These are phyloP conservation scores for Aureobasidium pullulans DNA, from an alignment of 2,329 filamentous ascomycete genomes.

Conservation along the genomic window DNA sequence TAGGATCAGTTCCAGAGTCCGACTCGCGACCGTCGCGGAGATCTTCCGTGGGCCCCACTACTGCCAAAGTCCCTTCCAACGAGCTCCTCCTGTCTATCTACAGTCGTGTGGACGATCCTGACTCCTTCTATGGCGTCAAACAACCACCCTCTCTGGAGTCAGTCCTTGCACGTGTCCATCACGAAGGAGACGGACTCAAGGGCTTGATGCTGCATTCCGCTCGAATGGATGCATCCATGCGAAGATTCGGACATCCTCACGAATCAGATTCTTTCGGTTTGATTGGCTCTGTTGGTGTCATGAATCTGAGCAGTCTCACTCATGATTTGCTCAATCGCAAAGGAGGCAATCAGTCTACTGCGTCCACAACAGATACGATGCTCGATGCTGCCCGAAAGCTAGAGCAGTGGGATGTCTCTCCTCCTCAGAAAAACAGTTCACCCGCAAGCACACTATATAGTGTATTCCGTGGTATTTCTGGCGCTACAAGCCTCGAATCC, in stretches of 20 bases:
- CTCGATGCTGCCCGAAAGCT: conserved; percentile 74
- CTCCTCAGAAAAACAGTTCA: conserved; percentile 46
- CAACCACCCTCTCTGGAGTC: conserved; percentile 69
- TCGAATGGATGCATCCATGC: conserved; percentile 79
- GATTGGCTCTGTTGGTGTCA: conserved; percentile 66
- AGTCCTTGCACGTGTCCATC: conserved; percentile 75
- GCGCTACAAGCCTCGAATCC: conserved; percentile 49
- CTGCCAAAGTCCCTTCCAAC: conserved; percentile 44
- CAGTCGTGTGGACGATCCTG: conserved; percentile 87
- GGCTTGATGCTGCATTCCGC: conserved; percentile 86
- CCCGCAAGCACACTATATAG: conserved; percentile 65
- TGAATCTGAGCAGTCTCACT: conserved; percentile 81
- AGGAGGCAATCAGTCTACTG: conserved; percentile 50
- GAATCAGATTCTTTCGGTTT: conserved; percentile 59
- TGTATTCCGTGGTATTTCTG: conserved; percentile 70
- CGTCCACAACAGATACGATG: conserved; percentile 60
- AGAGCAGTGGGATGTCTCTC: conserved; percentile 86
- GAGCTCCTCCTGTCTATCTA: conserved; percentile 76
- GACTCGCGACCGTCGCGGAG: conserved; percentile 52
- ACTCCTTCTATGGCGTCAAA: conserved; percentile 87
- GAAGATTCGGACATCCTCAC: conserved; percentile 49
- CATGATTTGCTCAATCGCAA: conserved; percentile 68
- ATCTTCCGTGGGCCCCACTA: conserved; percentile 48
- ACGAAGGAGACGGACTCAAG: conserved; percentile 80
- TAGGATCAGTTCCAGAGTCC: conserved; percentile 26